Conservation (phyloP, 495 filamentous ascomycete genomes). For the Daldinia concentrica region DNA sequence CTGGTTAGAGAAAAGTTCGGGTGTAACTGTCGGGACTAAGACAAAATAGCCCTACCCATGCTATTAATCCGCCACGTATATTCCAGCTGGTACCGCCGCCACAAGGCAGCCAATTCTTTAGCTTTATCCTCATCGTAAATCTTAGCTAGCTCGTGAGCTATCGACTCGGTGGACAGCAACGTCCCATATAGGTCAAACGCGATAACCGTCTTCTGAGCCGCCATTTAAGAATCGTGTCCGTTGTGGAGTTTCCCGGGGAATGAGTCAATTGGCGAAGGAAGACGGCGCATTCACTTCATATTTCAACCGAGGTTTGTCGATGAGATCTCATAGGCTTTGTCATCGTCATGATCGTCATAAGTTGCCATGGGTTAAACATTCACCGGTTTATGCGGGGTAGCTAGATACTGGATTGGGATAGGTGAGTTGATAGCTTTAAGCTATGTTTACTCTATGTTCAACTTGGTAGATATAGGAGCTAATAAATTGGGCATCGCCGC, state of each 20-base stretch:
- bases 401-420: conserved; percentile 30
- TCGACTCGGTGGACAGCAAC: conserved; percentile 73
- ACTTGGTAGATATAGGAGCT: not conserved
- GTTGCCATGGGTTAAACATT: conserved; percentile 1
- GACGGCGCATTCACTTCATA: not conserved
- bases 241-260: conserved; percentile 11
- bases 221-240: conserved; percentile 21
- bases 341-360: conserved; percentile 24
- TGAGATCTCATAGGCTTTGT: conserved; percentile 4
- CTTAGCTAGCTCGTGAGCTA: conserved; percentile 62
- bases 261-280: conserved; percentile 17
- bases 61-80: conserved; percentile 85
- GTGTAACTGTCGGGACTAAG: not conserved
- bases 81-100: conserved; percentile 71
- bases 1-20: conserved; percentile 18
- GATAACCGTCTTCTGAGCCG: conserved; percentile 58
- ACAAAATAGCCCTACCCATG: conserved; percentile 65
- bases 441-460: not conserved
- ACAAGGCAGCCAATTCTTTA: conserved; percentile 61
- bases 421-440: not conserved
- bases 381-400: not conserved
- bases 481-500: not conserved
- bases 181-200: conserved; percentile 84
- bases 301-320: conserved; percentile 1
- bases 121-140: conserved; percentile 65